Conservation (phyloP, 441 rosid genomes). For the Iberis amara region DNA sequence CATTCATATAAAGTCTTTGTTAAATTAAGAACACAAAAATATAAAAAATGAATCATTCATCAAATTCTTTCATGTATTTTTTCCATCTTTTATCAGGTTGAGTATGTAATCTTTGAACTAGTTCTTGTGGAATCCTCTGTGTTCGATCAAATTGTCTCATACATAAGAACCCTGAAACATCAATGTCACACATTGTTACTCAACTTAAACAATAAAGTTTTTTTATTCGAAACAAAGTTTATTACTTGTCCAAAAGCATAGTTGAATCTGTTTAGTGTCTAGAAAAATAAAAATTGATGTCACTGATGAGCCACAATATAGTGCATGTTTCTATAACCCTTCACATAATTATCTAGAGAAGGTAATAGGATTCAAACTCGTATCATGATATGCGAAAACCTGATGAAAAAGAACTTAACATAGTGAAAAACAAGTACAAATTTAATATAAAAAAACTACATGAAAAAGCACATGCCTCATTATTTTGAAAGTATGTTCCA, state of each 20-base stretch:
- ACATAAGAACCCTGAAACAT: constrained; percentile 45
- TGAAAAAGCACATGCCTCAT: constrained; percentile 37
- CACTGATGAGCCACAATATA: constrained; percentile 45
- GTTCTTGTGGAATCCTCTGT: constrained; percentile 34
- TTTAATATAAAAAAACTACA: not conserved
- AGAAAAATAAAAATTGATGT: constrained; percentile 33
- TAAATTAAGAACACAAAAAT: not conserved
- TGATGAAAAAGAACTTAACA: constrained; percentile 9
- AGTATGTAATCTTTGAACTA: constrained; percentile 41
- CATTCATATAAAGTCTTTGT: not conserved
- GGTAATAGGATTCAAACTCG: constrained; percentile 34
- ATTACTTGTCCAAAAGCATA: constrained; percentile 46
- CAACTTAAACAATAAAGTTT: not conserved
- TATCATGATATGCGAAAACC: constrained; percentile 58
- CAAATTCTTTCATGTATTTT: constrained; percentile 8
- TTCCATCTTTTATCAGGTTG: constrained; percentile 24
- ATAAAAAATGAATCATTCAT: not conserved
- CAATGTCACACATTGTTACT: not conserved
- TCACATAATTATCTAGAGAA: constrained; percentile 36
- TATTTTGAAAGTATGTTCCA: constrained; percentile 67
- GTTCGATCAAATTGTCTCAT: constrained; percentile 48
- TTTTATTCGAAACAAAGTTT: not conserved
- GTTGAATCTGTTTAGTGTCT: constrained; percentile 28
- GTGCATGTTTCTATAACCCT: constrained; percentile 31
- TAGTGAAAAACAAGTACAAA: not conserved